Evolutionary conservation across 1,284 basidiomycete genomes (phyloP), one percentile per base, ranked within the genome.

Genomic region (Cutaneotrichosporon cutaneum): DNA sequence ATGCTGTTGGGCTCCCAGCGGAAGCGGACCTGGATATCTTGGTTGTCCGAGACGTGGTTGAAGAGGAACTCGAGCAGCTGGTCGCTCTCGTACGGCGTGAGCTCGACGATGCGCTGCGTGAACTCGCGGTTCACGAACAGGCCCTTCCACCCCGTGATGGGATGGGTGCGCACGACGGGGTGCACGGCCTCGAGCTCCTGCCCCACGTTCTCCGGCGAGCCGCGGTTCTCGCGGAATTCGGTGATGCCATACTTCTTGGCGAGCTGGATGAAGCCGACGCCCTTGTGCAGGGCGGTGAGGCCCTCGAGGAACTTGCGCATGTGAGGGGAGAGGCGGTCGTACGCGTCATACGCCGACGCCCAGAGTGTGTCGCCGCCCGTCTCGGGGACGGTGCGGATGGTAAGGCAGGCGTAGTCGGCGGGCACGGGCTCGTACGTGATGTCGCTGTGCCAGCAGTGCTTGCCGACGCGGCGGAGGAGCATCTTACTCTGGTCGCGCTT

Each of bases 361-460:
- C 80, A 83, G n/a, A 82, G 69, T 3, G 82, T 82, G 61, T 81
- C 79, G 21, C 80, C 80, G 26, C 80, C 79, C 11, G 54, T 62
- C 21, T 73, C 66, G 36, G 86, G 87, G 18, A 86, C 70, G 0
- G 83, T 86, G 72, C 85, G 83, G 69, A 86, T 80, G 67, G 84
- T 84, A 53, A 86, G 76, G 53, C 84, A 82, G 2, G 85, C 82
- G 68, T 86, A 89, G 73, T 87, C 86, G 1, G 85, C 82, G 0
- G 88, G 87, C 4, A 86, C 80, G 8, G 75, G 80, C 73, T 90
- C 88, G 67, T 88, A 90, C 0, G 86, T 85, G 69, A 88, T 86
- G 74, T 89, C 87, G 0, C 83, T 42, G 67, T 68, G 67, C 67
- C 58, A 59, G n/a, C 9, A 27, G 4, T 9, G 4, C 39, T 54